Percentiles rank a stretch among this genome's conserved stretches.
Conservation (phyloP, 441 rosid genomes). For the Theobroma grandiflorum region DNA sequence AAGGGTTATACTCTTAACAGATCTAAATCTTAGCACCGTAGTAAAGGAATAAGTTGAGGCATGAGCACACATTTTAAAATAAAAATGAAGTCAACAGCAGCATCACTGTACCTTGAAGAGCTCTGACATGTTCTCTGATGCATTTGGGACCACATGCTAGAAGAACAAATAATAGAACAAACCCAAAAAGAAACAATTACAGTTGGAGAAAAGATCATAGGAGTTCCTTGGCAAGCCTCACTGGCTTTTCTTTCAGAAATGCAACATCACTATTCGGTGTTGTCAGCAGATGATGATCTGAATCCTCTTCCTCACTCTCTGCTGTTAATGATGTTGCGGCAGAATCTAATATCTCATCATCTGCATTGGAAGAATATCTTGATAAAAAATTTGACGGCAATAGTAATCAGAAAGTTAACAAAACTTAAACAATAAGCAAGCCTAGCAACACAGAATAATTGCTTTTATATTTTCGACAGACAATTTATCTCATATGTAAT, state of each 20-base stretch:
- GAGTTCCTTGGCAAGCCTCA: constrained; percentile 60
- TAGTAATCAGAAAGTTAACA: neutral
- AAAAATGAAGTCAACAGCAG: constrained; percentile 24
- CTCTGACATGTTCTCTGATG: constrained; percentile 15
- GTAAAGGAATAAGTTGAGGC: constrained; percentile 12
- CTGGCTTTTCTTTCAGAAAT: constrained; percentile 58
- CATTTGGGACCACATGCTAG: constrained; percentile 16
- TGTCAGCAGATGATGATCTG: constrained; percentile 65
- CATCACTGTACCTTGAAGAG: constrained; percentile 14
- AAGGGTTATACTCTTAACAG: neutral
- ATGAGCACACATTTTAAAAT: constrained; percentile 17
- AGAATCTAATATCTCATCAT: constrained; percentile 55
- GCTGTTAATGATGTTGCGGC: constrained; percentile 39
- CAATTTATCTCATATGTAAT: neutral
- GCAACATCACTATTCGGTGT: constrained; percentile 61
- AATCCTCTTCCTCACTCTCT: constrained; percentile 55
- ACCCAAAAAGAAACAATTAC: constrained; percentile 4
- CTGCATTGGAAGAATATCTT: constrained; percentile 32
- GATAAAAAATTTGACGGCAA: neutral
- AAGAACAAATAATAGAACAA: constrained; percentile 3
- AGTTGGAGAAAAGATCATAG: constrained; percentile 35
- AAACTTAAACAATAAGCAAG: neutral
- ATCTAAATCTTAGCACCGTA: constrained; percentile 11
- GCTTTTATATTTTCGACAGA: neutral
- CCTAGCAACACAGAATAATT: neutral